Base-by-base conservation (phyloP, 768 basidiomycete genomes). In the Boletus rubropictus region DNA sequence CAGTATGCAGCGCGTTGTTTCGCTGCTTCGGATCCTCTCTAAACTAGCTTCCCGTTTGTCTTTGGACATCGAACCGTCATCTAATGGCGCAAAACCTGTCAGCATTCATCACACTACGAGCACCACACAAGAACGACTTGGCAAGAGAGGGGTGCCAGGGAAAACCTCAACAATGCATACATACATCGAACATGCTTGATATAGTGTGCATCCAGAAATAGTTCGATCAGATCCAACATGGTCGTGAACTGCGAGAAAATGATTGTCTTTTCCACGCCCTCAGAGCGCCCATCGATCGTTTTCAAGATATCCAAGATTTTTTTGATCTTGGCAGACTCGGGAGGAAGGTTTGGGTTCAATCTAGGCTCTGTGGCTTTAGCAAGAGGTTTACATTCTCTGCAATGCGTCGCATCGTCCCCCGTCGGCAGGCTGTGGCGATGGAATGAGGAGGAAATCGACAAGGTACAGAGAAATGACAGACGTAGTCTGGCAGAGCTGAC, bases 231-330 rank as follows among this genome's bases (percentile, higher is more conserved):
- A 63, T 94, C 82, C 51, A 99, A 70, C 86, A 89, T 82, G 43
- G 77, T 75, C 1, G 95, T 97, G 52, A 90, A 90, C 60, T 96
- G 94, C 0, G 90, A 93, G 62, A 97, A 98, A 18, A 99, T 82
- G 53, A 98, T 98, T 0, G 93, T 95, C 76, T 97, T 99, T 62
- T 96, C 91, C 50, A 71, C 66, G 14, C 73, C 63, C 12, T 77
- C 67, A 10, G 79, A 74, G 42, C 79, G 73, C 39, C 73, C 68
- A 14, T 83, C 77, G 43, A 92, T 81, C 15, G 81, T 75, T 10
- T 69, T 56, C 34, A 99, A 69, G 9, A 97, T 65, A 57, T 85
- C 75, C 39, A 96, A 56, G 32, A 90, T 76, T 77, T 86, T 91
- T 27, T 84, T 76, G 43, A 91, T 89, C 68, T 99, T 99, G 17